Evolutionary conservation across 2,329 filamentous ascomycete species (phyloP).

Genomic region (Aspergillus brunneoviolaceus): DNA sequence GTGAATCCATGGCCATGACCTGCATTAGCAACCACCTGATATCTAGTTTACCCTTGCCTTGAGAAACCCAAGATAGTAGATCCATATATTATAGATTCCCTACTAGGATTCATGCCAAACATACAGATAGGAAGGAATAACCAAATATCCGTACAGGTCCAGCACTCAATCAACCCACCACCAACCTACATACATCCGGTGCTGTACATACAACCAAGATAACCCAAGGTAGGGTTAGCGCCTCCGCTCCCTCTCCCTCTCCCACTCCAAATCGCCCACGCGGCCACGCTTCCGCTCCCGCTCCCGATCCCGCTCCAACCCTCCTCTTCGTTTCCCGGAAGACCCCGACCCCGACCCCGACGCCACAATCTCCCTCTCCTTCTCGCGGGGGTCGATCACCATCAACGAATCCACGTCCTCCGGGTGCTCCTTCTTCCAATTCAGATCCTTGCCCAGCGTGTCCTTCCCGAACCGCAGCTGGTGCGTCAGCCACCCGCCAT

Average conservation of each 20-base stretch:
- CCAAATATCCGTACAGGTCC: too few species aligned
- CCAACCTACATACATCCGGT: too few species aligned
- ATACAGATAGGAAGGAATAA: too few species aligned
- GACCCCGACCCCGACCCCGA: conserved; percentile 45
- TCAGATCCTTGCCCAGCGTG: conserved; percentile 83
- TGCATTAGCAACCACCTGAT: too few species aligned
- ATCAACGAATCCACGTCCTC: conserved; percentile 70
- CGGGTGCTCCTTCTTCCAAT: conserved; percentile 85
- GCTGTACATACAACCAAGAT: not conserved
- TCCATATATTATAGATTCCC: too few species aligned
- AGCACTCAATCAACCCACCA: too few species aligned
- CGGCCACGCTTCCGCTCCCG: conserved; percentile 38
- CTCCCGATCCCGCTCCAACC: conserved; percentile 43
- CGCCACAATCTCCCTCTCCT: conserved; percentile 67
- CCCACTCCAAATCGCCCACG: conserved; percentile 39
- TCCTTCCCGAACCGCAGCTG: conserved; percentile 84
- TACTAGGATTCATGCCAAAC: too few species aligned
- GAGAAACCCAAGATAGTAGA: too few species aligned
- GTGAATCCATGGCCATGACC: too few species aligned
- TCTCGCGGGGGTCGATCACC: conserved; percentile 88
- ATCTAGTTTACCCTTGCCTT: too few species aligned
- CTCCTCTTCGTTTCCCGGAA: conserved; percentile 38
- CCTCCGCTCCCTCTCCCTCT: conserved; percentile 17
- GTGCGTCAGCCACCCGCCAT: conserved; percentile 81
- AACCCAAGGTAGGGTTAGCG: not conserved